Base-by-base conservation (phyloP, 352 stramenopile genomes). In the Phytophthora sp. region DNA sequence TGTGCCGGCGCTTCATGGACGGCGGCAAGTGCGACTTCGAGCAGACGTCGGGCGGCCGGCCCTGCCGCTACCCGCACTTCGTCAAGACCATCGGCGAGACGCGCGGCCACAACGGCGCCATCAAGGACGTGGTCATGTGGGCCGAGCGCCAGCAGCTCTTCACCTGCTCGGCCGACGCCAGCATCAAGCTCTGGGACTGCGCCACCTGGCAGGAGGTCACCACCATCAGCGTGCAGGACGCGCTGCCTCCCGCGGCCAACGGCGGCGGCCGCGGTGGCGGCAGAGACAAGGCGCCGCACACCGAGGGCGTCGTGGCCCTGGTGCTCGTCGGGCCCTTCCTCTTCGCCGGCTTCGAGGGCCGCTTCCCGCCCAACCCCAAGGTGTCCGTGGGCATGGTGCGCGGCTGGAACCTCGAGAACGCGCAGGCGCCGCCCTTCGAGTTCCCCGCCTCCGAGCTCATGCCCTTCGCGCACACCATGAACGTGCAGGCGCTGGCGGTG, bases 61-160 rank as follows among this genome's bases (percentile, higher is more conserved):
- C 80, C 44, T 95, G 87, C 45, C 82, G 84, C 54, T 91, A 74
- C 65, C 84, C 84, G 53, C 87, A 95, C 71, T 90, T 95, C 50
- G 69, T 92, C 53, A 87, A 90, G 74, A 92, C 88, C 45, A 89
- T 95, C 54, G 87, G 87, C 30, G 82, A 89, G 69, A 90, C 84
- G 1, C 81, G 77, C 34, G 87, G 87, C 21, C 87, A 95, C 66
- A 87, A 34, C 37, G 77, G 78, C 30, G 53, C 83, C 9, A 77
- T 95, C 56, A 92, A 92, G 58, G 87, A 95, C 56, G 82, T 92
- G 35, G 78, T 72, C 23, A 87, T 95, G 72, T 95, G 87, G 87
- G 58, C 62, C 9, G 60, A 79, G 35, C 63, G 71, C 27, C 84
- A 92, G 77, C 87, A 94, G 67, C 74, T 92, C 8, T 91, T 95